phyloP scores from a whole-genome alignment of 345 rosid species.

The Salix dunnii region DNA sequence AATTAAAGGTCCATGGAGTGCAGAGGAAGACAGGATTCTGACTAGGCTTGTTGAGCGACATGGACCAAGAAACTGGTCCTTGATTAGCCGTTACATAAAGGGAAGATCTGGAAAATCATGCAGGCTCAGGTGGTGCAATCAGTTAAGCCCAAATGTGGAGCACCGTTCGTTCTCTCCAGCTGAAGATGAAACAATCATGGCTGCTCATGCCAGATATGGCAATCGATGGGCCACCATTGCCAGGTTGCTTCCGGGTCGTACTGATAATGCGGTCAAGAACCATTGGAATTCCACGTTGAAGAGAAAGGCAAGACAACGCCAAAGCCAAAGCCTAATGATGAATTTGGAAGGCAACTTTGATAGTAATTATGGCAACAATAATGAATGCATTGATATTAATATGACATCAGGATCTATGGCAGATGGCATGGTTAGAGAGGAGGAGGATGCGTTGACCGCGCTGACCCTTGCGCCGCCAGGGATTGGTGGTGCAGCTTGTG shows the following conservation, averaged over 20 bases:
- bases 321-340: neutral
- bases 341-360: neutral
- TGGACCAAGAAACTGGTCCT: conserved; percentile 58
- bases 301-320: conserved; percentile 39
- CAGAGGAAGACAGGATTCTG: conserved; percentile 60
- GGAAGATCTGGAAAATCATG: conserved; percentile 63
- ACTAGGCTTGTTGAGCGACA: conserved; percentile 50
- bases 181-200: conserved; percentile 54
- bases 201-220: conserved; percentile 52
- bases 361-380: neutral
- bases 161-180: conserved; percentile 54
- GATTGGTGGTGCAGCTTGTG: conserved; percentile 13
- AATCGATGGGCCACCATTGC: conserved; percentile 71
- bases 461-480: conserved; percentile 72
- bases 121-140: conserved; percentile 56
- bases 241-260: conserved; percentile 51
- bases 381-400: neutral
- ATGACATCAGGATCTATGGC: neutral
- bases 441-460: conserved; percentile 57
- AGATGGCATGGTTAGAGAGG: conserved; percentile 10
- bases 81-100: conserved; percentile 47
- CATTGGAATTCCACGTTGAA: conserved; percentile 64
- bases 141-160: conserved; percentile 52
- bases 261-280: conserved; percentile 62
- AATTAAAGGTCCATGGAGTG: conserved; percentile 74